Conservation (phyloP, 2,329 filamentous ascomycete genomes). For the Claviceps sp. region DNA sequence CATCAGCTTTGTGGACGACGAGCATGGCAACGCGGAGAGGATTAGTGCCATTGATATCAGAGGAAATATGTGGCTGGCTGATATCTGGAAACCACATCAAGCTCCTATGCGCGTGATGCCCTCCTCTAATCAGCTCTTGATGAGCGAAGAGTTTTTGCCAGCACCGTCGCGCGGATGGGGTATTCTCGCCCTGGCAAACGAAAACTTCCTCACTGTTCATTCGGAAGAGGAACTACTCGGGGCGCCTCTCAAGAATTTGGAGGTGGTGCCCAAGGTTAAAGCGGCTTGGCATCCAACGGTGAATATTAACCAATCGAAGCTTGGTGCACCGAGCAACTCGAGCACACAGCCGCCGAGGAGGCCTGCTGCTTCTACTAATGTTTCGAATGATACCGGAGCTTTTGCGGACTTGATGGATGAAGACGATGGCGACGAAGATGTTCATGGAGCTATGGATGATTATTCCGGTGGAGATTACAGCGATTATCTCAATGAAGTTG, state of each 20-base stretch:
- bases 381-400: not conserved
- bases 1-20: slow-evolving; percentile 35
- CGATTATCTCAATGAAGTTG: too few species aligned
- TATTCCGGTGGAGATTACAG: too few species aligned
- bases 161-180: slow-evolving; percentile 31
- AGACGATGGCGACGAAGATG: too few species aligned
- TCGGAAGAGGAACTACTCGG: slow-evolving; percentile 22
- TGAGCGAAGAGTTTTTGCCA: slow-evolving; percentile 18
- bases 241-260: slow-evolving; percentile 10
- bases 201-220: slow-evolving; percentile 26
- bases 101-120: slow-evolving; percentile 15
- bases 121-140: slow-evolving; percentile 7
- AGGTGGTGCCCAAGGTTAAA: slow-evolving; percentile 9
- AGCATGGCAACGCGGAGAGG: slow-evolving; percentile 33
- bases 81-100: slow-evolving; percentile 33
- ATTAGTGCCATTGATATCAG: slow-evolving; percentile 38
- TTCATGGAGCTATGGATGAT: too few species aligned
- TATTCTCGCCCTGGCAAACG: slow-evolving; percentile 30
- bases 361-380: not conserved
- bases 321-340: slow-evolving; percentile 18
- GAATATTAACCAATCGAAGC: slow-evolving; percentile 14
- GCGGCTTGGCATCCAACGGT: slow-evolving; percentile 9
- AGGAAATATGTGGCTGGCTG: slow-evolving; percentile 34
- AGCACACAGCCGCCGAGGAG: slow-evolving; percentile 5
- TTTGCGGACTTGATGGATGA: slow-evolving; percentile 8